Conservation (phyloP, 352 stramenopile genomes). For the Peronospora tabacina region DNA sequence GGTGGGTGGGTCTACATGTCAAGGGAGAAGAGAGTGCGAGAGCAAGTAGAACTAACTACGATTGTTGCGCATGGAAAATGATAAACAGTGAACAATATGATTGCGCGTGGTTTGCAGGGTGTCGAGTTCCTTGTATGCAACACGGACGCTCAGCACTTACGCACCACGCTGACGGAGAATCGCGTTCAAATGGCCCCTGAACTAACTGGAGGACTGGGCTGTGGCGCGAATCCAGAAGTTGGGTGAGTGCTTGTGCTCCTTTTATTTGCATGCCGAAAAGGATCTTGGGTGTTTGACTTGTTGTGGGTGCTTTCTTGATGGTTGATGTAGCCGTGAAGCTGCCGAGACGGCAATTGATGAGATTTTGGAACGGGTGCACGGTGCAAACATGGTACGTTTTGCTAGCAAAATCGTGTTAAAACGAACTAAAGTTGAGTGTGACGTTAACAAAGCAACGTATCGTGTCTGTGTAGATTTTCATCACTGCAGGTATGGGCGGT, state of each 20-base stretch:
- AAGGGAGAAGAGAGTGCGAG: not conserved
- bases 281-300: not conserved
- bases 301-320: not conserved
- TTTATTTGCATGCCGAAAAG: not conserved
- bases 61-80: not conserved
- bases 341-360: constrained; percentile 73
- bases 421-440: not conserved
- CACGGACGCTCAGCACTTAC: constrained; percentile 87
- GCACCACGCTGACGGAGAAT: constrained; percentile 87
- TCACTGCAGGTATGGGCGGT: constrained; percentile 81
- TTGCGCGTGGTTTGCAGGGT: constrained; percentile 68
- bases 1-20: constrained; percentile 22
- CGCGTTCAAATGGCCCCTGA: constrained; percentile 85
- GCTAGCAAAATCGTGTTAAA: not conserved
- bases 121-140: constrained; percentile 89
- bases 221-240: constrained; percentile 75
- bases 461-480: constrained; percentile 62
- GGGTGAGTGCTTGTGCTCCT: constrained; percentile 27
- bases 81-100: constrained; percentile 83
- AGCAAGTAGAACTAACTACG: too few relatives aligned
- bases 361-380: constrained; percentile 78
- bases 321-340: constrained; percentile 46
- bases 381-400: constrained; percentile 72
- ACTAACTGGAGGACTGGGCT: constrained; percentile 74
- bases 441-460: not conserved